Conservation (phyloP, 345 rosid genomes). For the Luvunga scandens region DNA sequence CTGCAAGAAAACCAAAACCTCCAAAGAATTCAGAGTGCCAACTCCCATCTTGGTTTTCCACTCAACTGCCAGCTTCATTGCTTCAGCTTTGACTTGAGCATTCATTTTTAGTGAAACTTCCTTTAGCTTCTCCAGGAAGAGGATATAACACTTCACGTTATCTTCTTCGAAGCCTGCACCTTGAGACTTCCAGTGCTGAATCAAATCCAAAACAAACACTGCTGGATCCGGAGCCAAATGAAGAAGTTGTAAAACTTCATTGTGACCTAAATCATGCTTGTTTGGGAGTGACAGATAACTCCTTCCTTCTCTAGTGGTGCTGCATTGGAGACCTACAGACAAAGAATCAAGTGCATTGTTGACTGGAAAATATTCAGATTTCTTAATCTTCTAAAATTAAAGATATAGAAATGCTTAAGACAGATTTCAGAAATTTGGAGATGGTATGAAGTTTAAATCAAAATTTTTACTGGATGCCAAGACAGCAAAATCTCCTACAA, state of each 20-base stretch:
- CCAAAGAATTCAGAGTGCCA: slow-evolving; percentile 19
- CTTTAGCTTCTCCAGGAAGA: slow-evolving; percentile 35
- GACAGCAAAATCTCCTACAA: not conserved
- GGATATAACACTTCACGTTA: slow-evolving; percentile 5
- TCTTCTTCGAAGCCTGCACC: slow-evolving; percentile 19
- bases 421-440: not conserved
- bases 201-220: slow-evolving; percentile 29
- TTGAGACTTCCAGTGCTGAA: slow-evolving; percentile 18
- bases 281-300: not conserved
- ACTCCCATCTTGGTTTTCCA: slow-evolving; percentile 36
- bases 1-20: slow-evolving; percentile 36
- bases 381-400: not conserved
- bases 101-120: slow-evolving; percentile 19
- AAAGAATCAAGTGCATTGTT: not conserved
- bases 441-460: not conserved
- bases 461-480: not conserved
- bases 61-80: slow-evolving; percentile 24
- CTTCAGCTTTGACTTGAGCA: slow-evolving; percentile 25
- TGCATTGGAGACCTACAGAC: not conserved
- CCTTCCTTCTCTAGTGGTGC: not conserved
- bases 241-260: slow-evolving; percentile 27
- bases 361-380: not conserved
- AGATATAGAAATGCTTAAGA: not conserved
- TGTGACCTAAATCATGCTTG: slow-evolving; percentile 12
- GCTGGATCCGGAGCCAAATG: slow-evolving; percentile 32